Evolutionary conservation across 2,329 filamentous ascomycete genomes (phyloP).

Genomic region (Aspergillus sp.): DNA sequence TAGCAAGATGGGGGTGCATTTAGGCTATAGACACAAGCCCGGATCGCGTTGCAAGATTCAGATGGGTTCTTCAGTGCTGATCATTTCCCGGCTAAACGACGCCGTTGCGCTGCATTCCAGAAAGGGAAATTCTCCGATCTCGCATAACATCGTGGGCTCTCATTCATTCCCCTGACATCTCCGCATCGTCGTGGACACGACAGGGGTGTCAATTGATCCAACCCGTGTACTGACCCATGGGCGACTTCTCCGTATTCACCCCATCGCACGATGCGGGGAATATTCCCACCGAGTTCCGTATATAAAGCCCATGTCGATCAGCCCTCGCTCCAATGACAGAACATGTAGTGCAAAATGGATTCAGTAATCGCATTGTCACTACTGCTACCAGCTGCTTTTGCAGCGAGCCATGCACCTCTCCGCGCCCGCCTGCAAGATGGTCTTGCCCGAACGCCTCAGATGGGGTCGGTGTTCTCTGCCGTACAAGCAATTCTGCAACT

Average conservation of each 20-base stretch:
- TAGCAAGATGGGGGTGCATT: too few relatives aligned
- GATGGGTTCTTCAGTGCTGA: too few relatives aligned
- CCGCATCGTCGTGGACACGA: too few relatives aligned
- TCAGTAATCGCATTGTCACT: background rate
- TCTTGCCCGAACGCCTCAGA: constrained; percentile 27
- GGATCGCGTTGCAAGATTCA: too few relatives aligned
- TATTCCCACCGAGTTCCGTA: too few relatives aligned
- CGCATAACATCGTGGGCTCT: background rate
- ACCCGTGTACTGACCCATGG: too few relatives aligned
- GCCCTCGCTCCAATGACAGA: too few relatives aligned
- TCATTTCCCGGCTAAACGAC: background rate
- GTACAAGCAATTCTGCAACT: background rate
- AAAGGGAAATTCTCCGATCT: constrained; percentile 3
- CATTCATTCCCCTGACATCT: background rate
- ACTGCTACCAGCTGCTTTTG: background rate
- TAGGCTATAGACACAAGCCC: too few relatives aligned
- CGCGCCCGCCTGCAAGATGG: constrained; percentile 20
- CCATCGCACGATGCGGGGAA: too few relatives aligned
- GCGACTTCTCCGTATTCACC: too few relatives aligned
- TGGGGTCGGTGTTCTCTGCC: constrained; percentile 22
- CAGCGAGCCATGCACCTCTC: background rate
- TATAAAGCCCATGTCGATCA: too few relatives aligned
- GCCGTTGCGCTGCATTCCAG: background rate
- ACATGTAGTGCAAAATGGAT: background rate
- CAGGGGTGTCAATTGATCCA: too few relatives aligned